Percentiles rank a stretch among this genome's conserved stretches.
Conservation (phyloP, 1,284 basidiomycete genomes). For the Tilletiaria anomala region DNA sequence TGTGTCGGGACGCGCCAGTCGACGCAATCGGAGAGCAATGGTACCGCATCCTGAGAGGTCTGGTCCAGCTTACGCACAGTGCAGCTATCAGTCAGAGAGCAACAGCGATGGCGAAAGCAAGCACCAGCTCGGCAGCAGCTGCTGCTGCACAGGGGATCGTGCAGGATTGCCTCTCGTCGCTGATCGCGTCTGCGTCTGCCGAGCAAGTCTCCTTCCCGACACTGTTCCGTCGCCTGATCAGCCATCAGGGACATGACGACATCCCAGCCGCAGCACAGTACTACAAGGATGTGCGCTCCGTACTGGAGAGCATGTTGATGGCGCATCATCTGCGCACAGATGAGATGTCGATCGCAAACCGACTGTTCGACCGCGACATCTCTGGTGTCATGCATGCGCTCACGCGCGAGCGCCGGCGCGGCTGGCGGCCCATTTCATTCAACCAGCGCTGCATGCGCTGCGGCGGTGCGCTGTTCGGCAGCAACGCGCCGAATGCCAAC, state of each 20-base stretch:
- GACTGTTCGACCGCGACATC: slow-evolving; percentile 66
- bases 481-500: background rate
- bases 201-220: slow-evolving; percentile 65
- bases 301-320: slow-evolving; percentile 83
- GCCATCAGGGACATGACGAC: background rate
- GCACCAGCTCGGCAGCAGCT: too few species aligned
- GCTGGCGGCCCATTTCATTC: slow-evolving; percentile 35
- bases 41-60: background rate
- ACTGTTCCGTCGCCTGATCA: slow-evolving; percentile 73
- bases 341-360: slow-evolving; percentile 72
- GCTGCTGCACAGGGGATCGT: too few species aligned
- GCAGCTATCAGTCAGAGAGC: too few species aligned
- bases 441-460: background rate
- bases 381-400: slow-evolving; percentile 54
- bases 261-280: slow-evolving; percentile 8
- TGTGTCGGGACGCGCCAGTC: too few species aligned
- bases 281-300: slow-evolving; percentile 43
- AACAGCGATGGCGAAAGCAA: too few species aligned
- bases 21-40: background rate
- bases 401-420: slow-evolving; percentile 32
- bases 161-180: too few species aligned
- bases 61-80: background rate
- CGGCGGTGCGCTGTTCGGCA: background rate
- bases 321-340: slow-evolving; percentile 83
- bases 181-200: too few species aligned